Evolutionary conservation across 768 basidiomycete species (phyloP), one percentile per base, ranked within the genome.

Genomic region (Pisolithus microcarpus): DNA sequence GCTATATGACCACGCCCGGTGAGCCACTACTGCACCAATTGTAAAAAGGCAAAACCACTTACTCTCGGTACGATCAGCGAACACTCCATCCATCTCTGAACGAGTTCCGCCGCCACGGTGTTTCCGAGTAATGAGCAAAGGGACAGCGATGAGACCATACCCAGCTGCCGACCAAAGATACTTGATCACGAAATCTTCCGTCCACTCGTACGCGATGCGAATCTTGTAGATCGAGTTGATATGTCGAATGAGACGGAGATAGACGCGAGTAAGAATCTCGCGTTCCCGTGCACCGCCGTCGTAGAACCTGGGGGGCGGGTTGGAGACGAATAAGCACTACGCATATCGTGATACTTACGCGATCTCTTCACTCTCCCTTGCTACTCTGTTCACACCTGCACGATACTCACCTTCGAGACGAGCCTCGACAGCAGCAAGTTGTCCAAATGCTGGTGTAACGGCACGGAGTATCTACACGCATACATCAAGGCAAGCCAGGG

Each of bases 171-270:
- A 91, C 94, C 92, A 96, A 8, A 90, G 71, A 65, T 96, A 97
- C 66, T 96, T 96, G 75, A 96, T 92, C 18, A 96, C 87, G 58
- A 91, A 93, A 70, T 96, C 94, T 63, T 96, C 94, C 0, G 90
- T 96, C 93, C 89, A 96, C 70, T 84, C 90, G 61, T 91, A 94
- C 2, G 86, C 86, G 43, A 94, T 90, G 15, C 91, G 84, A 48
- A 91, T 89, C 87, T 90, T 91, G 74, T 91, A 94, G 43, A 97
- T 91, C 0, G 82, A 85, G 60, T 97, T 94, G 49, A 96, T 79
- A 57, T 98, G 94, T 58, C 80, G 84, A 58, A 93, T 91, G 19
- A 97, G 67, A 26, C 79, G 75, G 54, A 85, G 63, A 58, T 97
- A 97, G 0, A 91, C 86, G 16, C 73, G 69, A 48, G 78, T 80